A percentile compares a stretch with the other conserved stretches of the same genome.
Evolutionary conservation across 2,329 filamentous ascomycete genomes (phyloP).

Genomic region (Rutstroemia sp.): DNA sequence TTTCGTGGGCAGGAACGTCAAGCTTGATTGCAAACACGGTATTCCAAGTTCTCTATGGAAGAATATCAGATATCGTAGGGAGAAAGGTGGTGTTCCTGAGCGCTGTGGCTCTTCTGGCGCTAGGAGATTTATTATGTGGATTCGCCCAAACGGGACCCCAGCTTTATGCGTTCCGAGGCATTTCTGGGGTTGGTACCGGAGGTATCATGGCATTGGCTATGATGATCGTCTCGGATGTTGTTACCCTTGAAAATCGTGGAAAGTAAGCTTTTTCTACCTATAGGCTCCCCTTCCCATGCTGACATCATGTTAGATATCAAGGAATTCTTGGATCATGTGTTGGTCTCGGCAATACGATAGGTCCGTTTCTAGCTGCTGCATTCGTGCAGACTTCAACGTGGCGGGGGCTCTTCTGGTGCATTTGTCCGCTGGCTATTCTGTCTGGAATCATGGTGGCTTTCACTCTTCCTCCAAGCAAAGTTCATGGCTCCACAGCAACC

Average conservation of each 20-base stretch:
- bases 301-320: constrained; percentile 29
- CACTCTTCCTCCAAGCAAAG: constrained; percentile 45
- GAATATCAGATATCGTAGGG: constrained; percentile 53
- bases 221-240: constrained; percentile 55
- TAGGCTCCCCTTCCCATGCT: neutral
- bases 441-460: constrained; percentile 39
- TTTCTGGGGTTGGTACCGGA: constrained; percentile 55
- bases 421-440: constrained; percentile 43
- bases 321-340: constrained; percentile 36
- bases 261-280: constrained; percentile 33
- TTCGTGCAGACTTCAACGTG: constrained; percentile 34
- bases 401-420: constrained; percentile 40
- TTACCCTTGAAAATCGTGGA: constrained; percentile 50
- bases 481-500: constrained; percentile 38
- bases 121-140: constrained; percentile 53
- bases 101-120: constrained; percentile 42
- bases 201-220: constrained; percentile 52
- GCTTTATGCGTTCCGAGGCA: constrained; percentile 53
- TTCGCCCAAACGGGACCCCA: constrained; percentile 47
- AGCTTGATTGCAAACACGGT: constrained; percentile 50
- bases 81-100: constrained; percentile 50
- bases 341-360: constrained; percentile 36
- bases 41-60: constrained; percentile 58
- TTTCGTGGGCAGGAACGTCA: constrained; percentile 48
- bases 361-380: constrained; percentile 37